Evolutionary conservation across 176 grass and related monocot species (phyloP), one percentile per base, ranked within the genome.

Genomic region (Lolium rigidum): DNA sequence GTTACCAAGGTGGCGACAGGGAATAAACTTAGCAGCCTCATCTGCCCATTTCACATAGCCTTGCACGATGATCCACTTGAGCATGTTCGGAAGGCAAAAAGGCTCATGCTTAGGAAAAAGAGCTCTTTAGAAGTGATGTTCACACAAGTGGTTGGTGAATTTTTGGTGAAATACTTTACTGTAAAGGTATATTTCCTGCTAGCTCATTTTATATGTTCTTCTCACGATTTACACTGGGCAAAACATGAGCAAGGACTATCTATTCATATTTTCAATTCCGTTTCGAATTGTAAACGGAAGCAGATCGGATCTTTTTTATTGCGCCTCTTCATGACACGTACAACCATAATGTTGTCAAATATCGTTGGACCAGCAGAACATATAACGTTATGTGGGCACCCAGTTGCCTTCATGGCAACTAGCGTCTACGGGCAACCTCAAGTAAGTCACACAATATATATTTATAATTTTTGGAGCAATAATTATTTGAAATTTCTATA

Each of bases 131-230:
- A 35, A 37, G 64, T 67, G 64, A 17, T 37, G 64, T 0, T 67
- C 28, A 35, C 28, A 37, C 64, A 67, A 37, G 6, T 67, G 14
- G 1, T 8, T 35, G 14, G 13, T 67, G 28, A 67, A 3, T 37
- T 67, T 16, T 67, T 67, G 64, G 64, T 67, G 64, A 67, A 67
- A 67, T 67, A 67, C 64, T 67, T 67, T 37, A 13, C 28, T 67
- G 14, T 3, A 35, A 65, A 65, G 26, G 62, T 65, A 65, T 65
- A 35, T 35, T 16, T 31, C 11, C 61, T 13, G 3, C 11, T 64
- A 24, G 17, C 58, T 12, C 9, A 11, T 28, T 28, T 64, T 15
- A 31, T 31, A 64, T 64, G 12, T 0, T 28, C 2, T 64, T 64
- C 1, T 1, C 4, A 60, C 2, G 57, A 60, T 60, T 21, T 22